Evolutionary conservation across 768 basidiomycete genomes (phyloP), one percentile per base, ranked within the genome.

Genomic region (Collybiopsis luxurians): DNA sequence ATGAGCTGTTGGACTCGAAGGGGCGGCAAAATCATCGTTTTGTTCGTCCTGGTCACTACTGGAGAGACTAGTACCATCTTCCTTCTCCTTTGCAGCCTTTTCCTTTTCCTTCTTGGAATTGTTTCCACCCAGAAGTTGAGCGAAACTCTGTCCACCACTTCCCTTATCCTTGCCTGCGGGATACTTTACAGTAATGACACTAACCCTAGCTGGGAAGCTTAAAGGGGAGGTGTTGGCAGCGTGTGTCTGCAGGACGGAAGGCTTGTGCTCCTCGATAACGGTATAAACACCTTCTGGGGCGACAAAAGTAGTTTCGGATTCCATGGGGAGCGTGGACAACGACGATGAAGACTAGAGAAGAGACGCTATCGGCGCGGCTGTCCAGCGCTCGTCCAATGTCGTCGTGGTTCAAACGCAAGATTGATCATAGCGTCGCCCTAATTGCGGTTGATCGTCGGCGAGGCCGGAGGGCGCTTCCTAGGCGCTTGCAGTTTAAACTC

Each of bases 241-340:
- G 23, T 72, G 71, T 51, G 71, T 71, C 59, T 79, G 78, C 48
- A 75, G 63, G 31, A 75, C 67, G 43, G 79, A 73, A 0, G 89
- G 85, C 69, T 86, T 91, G 78, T 90, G 86, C 66, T 93, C 92
- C 63, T 93, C 92, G 17, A 87, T 90, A 67, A 92, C 82, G 24
- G 90, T 87, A 75, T 94, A 94, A 42, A 93, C 90, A 63, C 92
- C 92, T 71, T 94, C 92, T 52, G 92, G 92, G 31, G 92, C 91
- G 44, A 92, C 87, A 71, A 94, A 92, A 26, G 90, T 88, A 58
- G 82, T 80, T 53, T 91, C 90, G 78, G 81, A 89, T 78, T 92
- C 90, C 87, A 91, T 90, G 21, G n/a, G n/a, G n/a, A n/a, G n/a
- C n/a, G 21, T n/a, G 5, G 48, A 17, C 10, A 17, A 12, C n/a